Conservation (phyloP, 306 rosid genomes). For the Vicia sativa region DNA sequence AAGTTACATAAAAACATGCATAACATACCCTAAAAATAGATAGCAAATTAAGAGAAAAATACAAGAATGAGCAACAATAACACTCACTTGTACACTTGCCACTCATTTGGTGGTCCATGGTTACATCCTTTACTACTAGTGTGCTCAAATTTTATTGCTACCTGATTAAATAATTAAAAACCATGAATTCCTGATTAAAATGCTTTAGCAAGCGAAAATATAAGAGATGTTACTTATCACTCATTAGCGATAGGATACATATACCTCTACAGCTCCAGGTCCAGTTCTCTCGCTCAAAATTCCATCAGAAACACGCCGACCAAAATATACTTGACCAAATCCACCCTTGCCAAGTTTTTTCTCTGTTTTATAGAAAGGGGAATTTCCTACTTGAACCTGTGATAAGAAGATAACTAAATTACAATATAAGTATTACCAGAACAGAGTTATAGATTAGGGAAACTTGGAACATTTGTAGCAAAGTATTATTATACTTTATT, state of each 20-base stretch:
- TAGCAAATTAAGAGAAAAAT: not conserved
- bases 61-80: conserved; percentile 8
- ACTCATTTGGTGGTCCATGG: conserved; percentile 87
- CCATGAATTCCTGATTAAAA: conserved; percentile 8
- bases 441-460: conserved; percentile 2
- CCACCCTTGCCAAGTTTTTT: conserved; percentile 96
- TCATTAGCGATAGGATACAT: not conserved
- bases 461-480: not conserved
- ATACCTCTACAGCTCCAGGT: conserved; percentile 80
- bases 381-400: conserved; percentile 90
- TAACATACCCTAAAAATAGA: not conserved
- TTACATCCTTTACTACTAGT: conserved; percentile 89
- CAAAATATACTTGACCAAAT: conserved; percentile 96
- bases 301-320: conserved; percentile 61
- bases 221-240: conserved; percentile 2
- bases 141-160: conserved; percentile 93
- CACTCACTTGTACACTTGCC: conserved; percentile 94
- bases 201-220: not conserved
- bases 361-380: conserved; percentile 78
- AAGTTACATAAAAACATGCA: conserved; percentile 11
- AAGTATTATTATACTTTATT: not conserved
- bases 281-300: conserved; percentile 72
- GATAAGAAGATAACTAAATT: conserved; percentile 21
- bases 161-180: conserved; percentile 54
- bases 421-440: conserved; percentile 10